phyloP scores from a whole-genome alignment of 2,329 filamentous ascomycete genomes.

The Ophiocordyceps camponoti-saundersi region DNA sequence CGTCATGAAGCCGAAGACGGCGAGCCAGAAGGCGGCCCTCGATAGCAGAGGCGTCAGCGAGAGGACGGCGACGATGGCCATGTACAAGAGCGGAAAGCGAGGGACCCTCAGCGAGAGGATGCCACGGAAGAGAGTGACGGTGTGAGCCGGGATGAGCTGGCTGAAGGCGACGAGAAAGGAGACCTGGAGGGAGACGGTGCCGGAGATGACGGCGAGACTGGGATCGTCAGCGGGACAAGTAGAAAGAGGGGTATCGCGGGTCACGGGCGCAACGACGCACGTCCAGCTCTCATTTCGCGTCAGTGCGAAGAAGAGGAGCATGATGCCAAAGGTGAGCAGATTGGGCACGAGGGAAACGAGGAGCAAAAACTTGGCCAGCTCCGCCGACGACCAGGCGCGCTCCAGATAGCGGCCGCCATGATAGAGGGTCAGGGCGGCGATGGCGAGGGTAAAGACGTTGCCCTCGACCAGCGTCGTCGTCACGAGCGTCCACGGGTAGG shows the following conservation, averaged over 20 bases:
- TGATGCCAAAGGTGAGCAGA: constrained; percentile 51
- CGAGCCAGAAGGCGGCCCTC: constrained; percentile 65
- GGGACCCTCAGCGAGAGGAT: constrained; percentile 77
- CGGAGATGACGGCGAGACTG: constrained; percentile 68
- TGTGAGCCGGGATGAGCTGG: constrained; percentile 93
- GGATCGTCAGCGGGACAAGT: not conserved
- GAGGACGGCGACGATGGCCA: constrained; percentile 55
- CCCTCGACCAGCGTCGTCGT: constrained; percentile 80
- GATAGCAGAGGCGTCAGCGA: constrained; percentile 38
- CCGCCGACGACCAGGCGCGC: constrained; percentile 81
- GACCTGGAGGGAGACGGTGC: constrained; percentile 77
- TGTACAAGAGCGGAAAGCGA: constrained; percentile 51
- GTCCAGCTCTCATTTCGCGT: constrained; percentile 50
- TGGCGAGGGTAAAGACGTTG: constrained; percentile 71
- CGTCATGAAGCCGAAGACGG: constrained; percentile 64
- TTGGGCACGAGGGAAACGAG: constrained; percentile 70
- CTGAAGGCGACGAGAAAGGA: constrained; percentile 94
- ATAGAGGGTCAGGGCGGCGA: constrained; percentile 66
- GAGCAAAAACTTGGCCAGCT: constrained; percentile 80
- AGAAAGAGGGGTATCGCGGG: not conserved
- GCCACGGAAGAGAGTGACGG: constrained; percentile 81
- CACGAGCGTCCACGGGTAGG: constrained; percentile 87
- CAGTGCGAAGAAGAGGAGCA: constrained; percentile 57
- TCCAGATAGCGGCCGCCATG: constrained; percentile 92
- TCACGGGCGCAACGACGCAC: constrained; percentile 28